Percentiles rank a stretch among this genome's conserved stretches.
Conservation (phyloP, 352 stramenopile species). For the Pythium biforme region DNA sequence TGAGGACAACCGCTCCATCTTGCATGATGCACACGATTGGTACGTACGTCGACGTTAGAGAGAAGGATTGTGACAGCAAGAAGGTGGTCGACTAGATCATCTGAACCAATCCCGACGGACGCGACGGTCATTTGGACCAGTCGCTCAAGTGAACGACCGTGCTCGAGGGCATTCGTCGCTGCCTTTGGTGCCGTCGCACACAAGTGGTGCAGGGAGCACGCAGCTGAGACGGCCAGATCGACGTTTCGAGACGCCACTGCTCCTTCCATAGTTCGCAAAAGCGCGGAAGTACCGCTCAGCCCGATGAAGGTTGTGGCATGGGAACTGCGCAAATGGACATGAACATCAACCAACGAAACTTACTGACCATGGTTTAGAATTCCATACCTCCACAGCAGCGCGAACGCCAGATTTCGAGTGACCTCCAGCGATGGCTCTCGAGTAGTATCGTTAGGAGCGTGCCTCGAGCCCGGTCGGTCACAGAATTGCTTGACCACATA, state of each 20-base stretch:
- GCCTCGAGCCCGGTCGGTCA: not conserved
- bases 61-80: constrained; percentile 1
- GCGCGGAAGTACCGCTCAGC: not conserved
- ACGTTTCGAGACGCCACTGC: not conserved
- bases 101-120: not conserved
- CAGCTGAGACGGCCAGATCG: not conserved
- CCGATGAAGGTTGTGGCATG: constrained; percentile 1
- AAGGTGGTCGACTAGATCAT: constrained; percentile 13
- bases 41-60: constrained; percentile 6
- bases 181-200: not conserved
- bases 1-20: not conserved
- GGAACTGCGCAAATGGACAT: constrained; percentile 1
- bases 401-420: constrained; percentile 8
- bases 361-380: not conserved
- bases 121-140: not conserved
- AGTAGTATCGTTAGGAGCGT: not conserved
- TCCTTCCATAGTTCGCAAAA: not conserved
- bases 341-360: not conserved
- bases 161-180: not conserved
- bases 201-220: constrained; percentile 8
- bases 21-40: not conserved
- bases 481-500: constrained; percentile 15
- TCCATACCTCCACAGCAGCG: constrained; percentile 14
- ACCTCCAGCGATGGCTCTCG: not conserved
- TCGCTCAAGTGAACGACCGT: not conserved